Evolutionary conservation across 495 filamentous ascomycete species (phyloP).

Genomic region (Aspergillus cavernicola): DNA sequence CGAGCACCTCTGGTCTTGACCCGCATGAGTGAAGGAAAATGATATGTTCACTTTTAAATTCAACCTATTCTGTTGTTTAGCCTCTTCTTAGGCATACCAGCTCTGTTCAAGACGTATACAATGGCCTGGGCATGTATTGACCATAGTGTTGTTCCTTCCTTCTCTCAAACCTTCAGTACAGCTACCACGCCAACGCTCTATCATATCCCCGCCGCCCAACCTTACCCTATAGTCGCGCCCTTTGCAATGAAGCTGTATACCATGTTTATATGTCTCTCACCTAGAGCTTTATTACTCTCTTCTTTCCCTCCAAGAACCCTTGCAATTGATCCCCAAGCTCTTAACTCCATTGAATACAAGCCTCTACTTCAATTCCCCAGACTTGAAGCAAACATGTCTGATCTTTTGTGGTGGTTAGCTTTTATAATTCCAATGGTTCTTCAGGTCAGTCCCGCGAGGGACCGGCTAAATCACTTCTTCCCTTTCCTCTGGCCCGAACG

Average conservation of each 20-base stretch:
- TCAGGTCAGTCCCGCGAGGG: slow-evolving; percentile 1
- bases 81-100: neutral
- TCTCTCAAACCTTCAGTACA: neutral
- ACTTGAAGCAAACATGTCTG: slow-evolving; percentile 1
- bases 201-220: neutral
- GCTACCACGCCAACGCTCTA: neutral
- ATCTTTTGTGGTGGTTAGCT: neutral
- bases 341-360: neutral
- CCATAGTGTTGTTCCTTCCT: neutral
- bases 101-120: neutral
- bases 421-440: slow-evolving; percentile 1
- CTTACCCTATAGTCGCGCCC: neutral
- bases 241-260: slow-evolving; percentile 1
- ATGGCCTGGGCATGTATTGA: neutral
- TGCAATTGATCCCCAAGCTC: slow-evolving; percentile 2
- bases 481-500: neutral
- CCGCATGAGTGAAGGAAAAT: neutral
- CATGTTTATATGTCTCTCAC: neutral
- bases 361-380: slow-evolving; percentile 1
- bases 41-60: neutral
- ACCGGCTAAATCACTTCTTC: neutral
- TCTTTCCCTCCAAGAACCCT: slow-evolving; percentile 1
- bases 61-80: neutral
- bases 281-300: neutral
- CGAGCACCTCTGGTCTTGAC: neutral